Evolutionary conservation across 106 monocot species (phyloP).

Genomic region (Dendrobium nobile): DNA sequence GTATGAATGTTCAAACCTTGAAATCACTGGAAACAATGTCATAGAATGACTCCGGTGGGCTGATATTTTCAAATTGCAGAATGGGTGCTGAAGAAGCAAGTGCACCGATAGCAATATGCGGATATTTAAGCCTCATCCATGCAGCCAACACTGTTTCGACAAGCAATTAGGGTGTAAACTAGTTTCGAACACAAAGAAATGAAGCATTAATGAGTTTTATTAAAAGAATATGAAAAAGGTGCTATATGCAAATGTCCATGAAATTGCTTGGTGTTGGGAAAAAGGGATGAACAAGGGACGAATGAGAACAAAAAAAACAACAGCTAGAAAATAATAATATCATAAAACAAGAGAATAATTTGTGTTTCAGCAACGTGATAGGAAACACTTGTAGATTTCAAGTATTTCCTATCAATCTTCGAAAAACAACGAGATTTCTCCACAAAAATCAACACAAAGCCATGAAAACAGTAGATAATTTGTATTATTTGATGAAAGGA

Average conservation of each 20-base stretch:
- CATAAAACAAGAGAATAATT: not conserved
- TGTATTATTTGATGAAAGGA: too few relatives aligned
- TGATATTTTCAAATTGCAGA: slow-evolving; percentile 86
- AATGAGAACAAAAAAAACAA: not conserved
- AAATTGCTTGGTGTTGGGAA: not conserved
- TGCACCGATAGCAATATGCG: slow-evolving; percentile 87
- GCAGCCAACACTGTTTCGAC: slow-evolving; percentile 75
- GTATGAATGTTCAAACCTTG: slow-evolving; percentile 34
- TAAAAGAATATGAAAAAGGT: not conserved
- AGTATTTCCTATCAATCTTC: too few relatives aligned
- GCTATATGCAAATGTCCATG: not conserved
- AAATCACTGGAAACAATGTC: slow-evolving; percentile 83
- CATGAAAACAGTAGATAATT: too few relatives aligned
- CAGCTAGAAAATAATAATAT: not conserved
- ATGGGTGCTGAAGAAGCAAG: slow-evolving; percentile 96
- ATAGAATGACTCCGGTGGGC: slow-evolving; percentile 71
- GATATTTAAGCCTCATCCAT: slow-evolving; percentile 95
- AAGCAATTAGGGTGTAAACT: not conserved
- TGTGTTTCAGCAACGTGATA: not conserved
- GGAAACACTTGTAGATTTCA: too few relatives aligned
- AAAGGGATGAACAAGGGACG: not conserved
- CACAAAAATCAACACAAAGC: too few relatives aligned
- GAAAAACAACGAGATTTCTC: too few relatives aligned
- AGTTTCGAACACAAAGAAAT: not conserved
- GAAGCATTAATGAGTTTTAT: not conserved